These are phyloP conservation scores for Tubosaeta sp. DNA, from an alignment of 768 basidiomycete species.

Conservation along the genomic window DNA sequence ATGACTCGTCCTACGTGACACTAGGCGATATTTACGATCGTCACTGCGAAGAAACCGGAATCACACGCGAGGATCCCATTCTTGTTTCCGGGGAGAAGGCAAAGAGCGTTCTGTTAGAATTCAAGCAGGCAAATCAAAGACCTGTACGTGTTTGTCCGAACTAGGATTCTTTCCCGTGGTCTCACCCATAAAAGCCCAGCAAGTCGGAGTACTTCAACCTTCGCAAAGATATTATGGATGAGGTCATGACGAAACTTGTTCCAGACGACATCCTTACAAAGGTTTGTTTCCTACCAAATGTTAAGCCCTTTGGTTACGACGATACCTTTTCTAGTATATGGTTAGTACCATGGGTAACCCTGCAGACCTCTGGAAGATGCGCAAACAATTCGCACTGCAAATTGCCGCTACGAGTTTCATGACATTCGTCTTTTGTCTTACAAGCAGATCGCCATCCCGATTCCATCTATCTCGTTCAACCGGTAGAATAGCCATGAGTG, in stretches of 20 bases:
- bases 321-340: conserved; percentile 67
- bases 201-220: conserved; percentile 65
- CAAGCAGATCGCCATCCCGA: conserved; percentile 76
- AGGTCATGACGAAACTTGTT: conserved; percentile 80
- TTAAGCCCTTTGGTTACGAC: background rate
- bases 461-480: conserved; percentile 89
- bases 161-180: background rate
- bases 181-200: conserved; percentile 39
- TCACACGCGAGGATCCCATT: conserved; percentile 84
- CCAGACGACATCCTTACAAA: conserved; percentile 84
- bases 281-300: conserved; percentile 39
- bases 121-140: conserved; percentile 45
- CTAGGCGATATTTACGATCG: conserved; percentile 94
- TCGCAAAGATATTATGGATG: conserved; percentile 85
- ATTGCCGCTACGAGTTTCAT: conserved; percentile 87
- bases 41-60: conserved; percentile 69
- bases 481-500: conserved; percentile 89
- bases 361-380: conserved; percentile 90
- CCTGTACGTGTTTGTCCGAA: conserved; percentile 26
- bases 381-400: conserved; percentile 94
- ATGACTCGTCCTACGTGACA: conserved; percentile 85
- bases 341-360: conserved; percentile 77
- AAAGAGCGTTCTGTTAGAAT: conserved; percentile 60
- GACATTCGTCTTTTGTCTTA: conserved; percentile 82
- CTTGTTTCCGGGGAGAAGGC: conserved; percentile 83